A percentile compares a stretch with the other conserved stretches of the same genome.
Conservation (phyloP, 23 red algal genomes). For the Gracilaria vermiculophylla region DNA sequence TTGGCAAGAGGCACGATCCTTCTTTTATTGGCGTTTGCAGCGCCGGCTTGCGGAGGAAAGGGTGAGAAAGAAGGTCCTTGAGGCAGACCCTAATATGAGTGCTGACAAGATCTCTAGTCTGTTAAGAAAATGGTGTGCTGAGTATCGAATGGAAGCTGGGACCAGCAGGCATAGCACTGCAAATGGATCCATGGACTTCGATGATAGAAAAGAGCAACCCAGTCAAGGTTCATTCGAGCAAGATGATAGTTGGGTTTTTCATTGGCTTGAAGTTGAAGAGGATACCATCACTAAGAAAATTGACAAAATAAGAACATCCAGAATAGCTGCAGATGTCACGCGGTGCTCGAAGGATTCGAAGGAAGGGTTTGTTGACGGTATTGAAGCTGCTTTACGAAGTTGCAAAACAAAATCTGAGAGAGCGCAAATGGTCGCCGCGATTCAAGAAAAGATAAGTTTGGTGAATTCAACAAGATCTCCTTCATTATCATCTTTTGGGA, state of each 20-base stretch:
- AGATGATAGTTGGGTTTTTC: constrained; percentile 84
- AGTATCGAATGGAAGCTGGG: constrained; percentile 43
- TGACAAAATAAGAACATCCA: constrained; percentile 66
- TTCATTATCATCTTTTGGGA: constrained; percentile 54
- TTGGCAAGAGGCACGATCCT: constrained; percentile 78
- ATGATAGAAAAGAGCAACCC: background rate
- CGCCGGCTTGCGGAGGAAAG: constrained; percentile 87
- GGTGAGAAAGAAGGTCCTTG: constrained; percentile 31
- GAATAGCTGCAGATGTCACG: constrained; percentile 36
- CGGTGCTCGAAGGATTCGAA: constrained; percentile 29
- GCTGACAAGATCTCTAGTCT: constrained; percentile 53
- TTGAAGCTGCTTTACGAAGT: constrained; percentile 53
- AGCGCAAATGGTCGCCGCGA: constrained; percentile 53
- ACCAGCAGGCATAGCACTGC: background rate
- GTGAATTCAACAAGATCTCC: constrained; percentile 33
- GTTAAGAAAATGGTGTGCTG: constrained; percentile 81
- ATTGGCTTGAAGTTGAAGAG: constrained; percentile 90
- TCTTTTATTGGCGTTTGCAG: constrained; percentile 99
- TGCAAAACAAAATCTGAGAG: constrained; percentile 47
- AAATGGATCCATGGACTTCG: constrained; percentile 10
- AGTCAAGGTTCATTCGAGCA: constrained; percentile 43
- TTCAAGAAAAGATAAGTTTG: constrained; percentile 50
- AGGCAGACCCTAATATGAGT: constrained; percentile 64
- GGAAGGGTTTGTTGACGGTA: constrained; percentile 73
- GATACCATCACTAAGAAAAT: constrained; percentile 65